phyloP scores from a whole-genome alignment of 2,329 filamentous ascomycete genomes.

The Fusarium haematococcum region DNA sequence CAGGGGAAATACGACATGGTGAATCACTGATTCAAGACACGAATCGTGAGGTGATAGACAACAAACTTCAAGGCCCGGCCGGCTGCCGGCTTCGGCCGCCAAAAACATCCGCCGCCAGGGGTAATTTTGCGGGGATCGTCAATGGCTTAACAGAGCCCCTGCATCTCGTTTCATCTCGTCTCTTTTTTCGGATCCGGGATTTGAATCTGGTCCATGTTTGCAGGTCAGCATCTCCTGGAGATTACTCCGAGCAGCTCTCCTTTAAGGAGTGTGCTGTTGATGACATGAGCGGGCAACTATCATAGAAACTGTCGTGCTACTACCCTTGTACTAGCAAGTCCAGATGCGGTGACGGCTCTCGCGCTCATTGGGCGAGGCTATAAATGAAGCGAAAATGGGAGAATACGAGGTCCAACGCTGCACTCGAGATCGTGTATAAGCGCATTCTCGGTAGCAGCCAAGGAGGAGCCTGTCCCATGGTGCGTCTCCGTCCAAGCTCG shows the following conservation, averaged over 20 bases:
- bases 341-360: constrained; percentile 27
- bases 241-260: background rate
- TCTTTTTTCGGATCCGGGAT: constrained; percentile 10
- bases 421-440: constrained; percentile 3
- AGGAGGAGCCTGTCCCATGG: background rate
- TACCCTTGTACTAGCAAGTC: constrained; percentile 2
- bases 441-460: constrained; percentile 9
- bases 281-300: background rate
- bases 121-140: constrained; percentile 26
- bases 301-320: background rate
- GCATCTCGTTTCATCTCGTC: constrained; percentile 7
- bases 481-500: background rate
- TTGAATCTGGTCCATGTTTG: background rate
- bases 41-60: background rate
- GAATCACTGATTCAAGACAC: background rate
- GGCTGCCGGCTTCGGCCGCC: constrained; percentile 2
- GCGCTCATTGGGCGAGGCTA: constrained; percentile 26
- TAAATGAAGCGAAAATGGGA: constrained; percentile 10
- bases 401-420: constrained; percentile 30
- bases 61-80: background rate
- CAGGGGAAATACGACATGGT: background rate
- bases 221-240: background rate
- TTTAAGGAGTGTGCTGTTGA: background rate
- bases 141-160: constrained; percentile 3
- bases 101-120: constrained; percentile 11